A percentile compares a stretch with the other conserved stretches of the same genome.
These are phyloP conservation scores for Russula abietina DNA, from an alignment of 768 basidiomycete species.

Conservation along the genomic window DNA sequence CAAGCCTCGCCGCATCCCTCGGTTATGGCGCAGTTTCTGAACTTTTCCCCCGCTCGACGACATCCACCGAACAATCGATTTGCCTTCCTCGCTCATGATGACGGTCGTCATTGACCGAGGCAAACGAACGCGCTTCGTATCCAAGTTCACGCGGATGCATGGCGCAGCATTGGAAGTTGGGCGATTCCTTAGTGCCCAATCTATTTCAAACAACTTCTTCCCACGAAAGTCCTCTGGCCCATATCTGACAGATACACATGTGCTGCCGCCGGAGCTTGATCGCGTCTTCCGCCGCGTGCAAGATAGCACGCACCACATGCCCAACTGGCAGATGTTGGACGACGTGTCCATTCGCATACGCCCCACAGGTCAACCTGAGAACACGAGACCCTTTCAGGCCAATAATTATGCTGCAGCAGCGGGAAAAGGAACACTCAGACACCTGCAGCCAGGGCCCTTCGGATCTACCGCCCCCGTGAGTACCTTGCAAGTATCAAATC, in stretches of 20 bases:
- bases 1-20: constrained; percentile 87
- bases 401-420: too few relatives aligned
- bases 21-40: constrained; percentile 88
- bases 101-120: too few relatives aligned
- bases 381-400: too few relatives aligned
- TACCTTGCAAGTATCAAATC: too few relatives aligned
- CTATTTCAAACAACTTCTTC: constrained; percentile 29
- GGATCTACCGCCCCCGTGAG: too few relatives aligned
- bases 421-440: too few relatives aligned
- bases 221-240: neutral
- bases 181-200: constrained; percentile 97
- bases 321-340: constrained; percentile 97
- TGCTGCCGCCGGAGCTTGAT: constrained; percentile 83
- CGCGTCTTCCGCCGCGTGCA: constrained; percentile 86
- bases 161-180: constrained; percentile 96
- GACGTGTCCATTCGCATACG: too few relatives aligned
- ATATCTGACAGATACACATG: constrained; percentile 64
- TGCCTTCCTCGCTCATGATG: constrained; percentile 61
- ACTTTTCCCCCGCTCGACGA: constrained; percentile 59
- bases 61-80: constrained; percentile 27
- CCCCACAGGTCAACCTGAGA: too few relatives aligned
- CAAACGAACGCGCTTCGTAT: constrained; percentile 81
- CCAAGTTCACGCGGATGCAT: constrained; percentile 91
- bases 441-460: too few relatives aligned
- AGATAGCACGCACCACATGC: constrained; percentile 97